phyloP scores from a whole-genome alignment of 306 rosid species.

The Quercus agrifolia region DNA sequence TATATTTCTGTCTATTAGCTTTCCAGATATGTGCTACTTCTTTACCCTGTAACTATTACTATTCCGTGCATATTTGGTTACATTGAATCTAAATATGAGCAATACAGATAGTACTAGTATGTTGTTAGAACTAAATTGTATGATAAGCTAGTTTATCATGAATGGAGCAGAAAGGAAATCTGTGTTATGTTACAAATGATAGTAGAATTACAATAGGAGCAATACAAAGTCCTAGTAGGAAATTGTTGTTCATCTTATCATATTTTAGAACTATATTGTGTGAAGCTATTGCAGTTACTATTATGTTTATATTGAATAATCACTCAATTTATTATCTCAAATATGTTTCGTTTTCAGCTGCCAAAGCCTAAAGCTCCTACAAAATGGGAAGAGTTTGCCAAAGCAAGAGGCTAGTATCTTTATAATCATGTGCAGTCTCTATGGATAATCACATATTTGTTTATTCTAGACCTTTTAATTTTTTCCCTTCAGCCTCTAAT shows the following conservation, averaged over 20 bases:
- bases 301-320: background rate
- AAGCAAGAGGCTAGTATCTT: slow-evolving; percentile 63
- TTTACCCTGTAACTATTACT: background rate
- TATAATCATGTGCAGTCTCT: background rate
- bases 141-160: background rate
- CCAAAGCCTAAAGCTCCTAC: slow-evolving; percentile 89
- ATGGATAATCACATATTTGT: background rate
- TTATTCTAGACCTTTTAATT: background rate
- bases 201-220: background rate
- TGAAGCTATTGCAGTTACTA: background rate
- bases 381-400: slow-evolving; percentile 84
- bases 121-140: too few relatives aligned
- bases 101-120: too few relatives aligned
- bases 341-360: slow-evolving; percentile 42
- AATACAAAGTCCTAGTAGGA: background rate
- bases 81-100: background rate
- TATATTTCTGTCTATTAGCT: background rate
- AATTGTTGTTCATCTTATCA: background rate
- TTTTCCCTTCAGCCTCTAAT: background rate
- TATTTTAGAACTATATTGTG: background rate
- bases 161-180: background rate
- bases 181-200: background rate
- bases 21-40: background rate
- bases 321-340: background rate
- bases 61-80: background rate